phyloP scores from a whole-genome alignment of 495 filamentous ascomycete species.

The Cudoniella acicularis region DNA sequence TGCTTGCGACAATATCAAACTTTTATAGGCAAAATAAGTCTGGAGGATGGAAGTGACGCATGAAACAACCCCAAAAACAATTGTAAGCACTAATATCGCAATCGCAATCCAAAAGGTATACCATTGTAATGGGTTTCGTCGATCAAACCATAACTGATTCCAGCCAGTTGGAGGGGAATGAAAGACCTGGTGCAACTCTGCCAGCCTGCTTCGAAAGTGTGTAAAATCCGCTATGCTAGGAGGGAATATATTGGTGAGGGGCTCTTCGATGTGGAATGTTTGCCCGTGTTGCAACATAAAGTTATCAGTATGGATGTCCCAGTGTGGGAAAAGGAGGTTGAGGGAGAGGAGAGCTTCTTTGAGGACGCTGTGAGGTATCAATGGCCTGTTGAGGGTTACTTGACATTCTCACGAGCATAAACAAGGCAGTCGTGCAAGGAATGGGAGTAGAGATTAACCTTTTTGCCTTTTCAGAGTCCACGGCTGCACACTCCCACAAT shows the following conservation, averaged over 20 bases:
- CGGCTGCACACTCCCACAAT: too few species aligned
- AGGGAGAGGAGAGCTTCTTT: slow-evolving; percentile 3
- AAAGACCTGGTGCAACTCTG: slow-evolving; percentile 1
- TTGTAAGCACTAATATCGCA: slow-evolving; percentile 21
- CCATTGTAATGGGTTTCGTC: slow-evolving; percentile 28
- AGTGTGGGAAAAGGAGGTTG: not conserved
- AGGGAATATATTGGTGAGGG: not conserved
- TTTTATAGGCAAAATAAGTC: too few species aligned
- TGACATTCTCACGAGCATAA: too few species aligned
- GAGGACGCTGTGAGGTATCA: not conserved
- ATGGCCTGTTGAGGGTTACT: not conserved
- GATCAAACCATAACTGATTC: slow-evolving; percentile 24
- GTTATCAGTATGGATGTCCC: not conserved
- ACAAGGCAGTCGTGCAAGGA: too few species aligned
- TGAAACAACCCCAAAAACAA: slow-evolving; percentile 30
- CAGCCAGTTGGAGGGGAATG: slow-evolving; percentile 1
- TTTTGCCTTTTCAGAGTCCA: too few species aligned
- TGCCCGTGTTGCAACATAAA: not conserved
- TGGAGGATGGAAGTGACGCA: too few species aligned
- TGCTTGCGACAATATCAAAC: too few species aligned
- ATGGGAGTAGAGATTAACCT: too few species aligned
- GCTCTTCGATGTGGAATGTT: not conserved
- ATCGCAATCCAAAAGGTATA: slow-evolving; percentile 33
- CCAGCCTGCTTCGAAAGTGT: not conserved
- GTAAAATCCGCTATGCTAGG: not conserved